Conservation (phyloP, 2,329 filamentous ascomycete genomes). For the Phyllosticta citrichinensis region DNA sequence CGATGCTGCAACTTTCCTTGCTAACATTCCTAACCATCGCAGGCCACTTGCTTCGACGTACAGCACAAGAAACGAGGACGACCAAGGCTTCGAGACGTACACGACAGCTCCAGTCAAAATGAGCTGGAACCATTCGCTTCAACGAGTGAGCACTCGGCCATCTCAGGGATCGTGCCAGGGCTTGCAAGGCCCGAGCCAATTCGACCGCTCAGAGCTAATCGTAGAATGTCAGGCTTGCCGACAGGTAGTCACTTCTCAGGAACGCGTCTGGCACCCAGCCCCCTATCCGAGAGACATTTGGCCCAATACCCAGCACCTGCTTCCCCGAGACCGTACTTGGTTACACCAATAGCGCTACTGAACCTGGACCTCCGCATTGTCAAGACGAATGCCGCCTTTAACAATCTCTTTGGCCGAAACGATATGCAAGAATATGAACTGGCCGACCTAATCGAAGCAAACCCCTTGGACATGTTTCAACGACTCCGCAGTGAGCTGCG, state of each 20-base stretch:
- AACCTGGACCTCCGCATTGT: constrained; percentile 39
- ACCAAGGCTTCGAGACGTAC: constrained; percentile 66
- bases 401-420: constrained; percentile 31
- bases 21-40: constrained; percentile 2
- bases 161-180: constrained; percentile 18
- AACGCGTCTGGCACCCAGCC: constrained; percentile 3
- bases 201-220: constrained; percentile 6
- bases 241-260: constrained; percentile 11
- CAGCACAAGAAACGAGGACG: constrained; percentile 78
- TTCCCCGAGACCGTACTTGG: neutral
- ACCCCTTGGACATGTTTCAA: constrained; percentile 33
- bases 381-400: constrained; percentile 36
- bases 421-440: constrained; percentile 32
- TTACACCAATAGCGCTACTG: constrained; percentile 28
- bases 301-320: constrained; percentile 1
- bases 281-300: neutral
- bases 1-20: neutral
- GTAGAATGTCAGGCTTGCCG: constrained; percentile 1
- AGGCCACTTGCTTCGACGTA: constrained; percentile 72
- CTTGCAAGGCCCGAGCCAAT: constrained; percentile 10
- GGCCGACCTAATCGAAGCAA: constrained; percentile 32
- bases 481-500: constrained; percentile 35
- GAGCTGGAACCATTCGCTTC: constrained; percentile 21
- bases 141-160: constrained; percentile 16
- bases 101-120: constrained; percentile 20